These are phyloP conservation scores for Tylopilus sp. DNA, from an alignment of 768 basidiomycete genomes.

Conservation along the genomic window DNA sequence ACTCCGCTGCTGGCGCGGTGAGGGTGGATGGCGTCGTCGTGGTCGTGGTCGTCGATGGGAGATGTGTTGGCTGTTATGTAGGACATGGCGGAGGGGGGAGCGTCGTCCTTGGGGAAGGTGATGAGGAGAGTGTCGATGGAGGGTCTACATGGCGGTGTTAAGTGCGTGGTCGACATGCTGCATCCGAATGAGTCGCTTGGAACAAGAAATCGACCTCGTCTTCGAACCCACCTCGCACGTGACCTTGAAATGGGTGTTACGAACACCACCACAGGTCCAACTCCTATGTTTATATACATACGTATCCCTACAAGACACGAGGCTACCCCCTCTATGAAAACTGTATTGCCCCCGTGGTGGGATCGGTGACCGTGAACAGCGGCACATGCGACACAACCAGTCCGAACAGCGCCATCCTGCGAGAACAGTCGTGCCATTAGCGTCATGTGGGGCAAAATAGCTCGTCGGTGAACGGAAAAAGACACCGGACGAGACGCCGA, in stretches of 20 bases:
- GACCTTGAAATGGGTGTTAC: conserved; percentile 16
- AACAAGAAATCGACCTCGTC: background rate
- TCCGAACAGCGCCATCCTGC: conserved; percentile 34
- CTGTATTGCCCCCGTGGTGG: conserved; percentile 28
- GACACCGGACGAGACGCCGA: conserved; percentile 7
- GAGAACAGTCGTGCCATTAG: conserved; percentile 29
- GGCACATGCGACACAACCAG: conserved; percentile 31
- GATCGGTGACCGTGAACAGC: conserved; percentile 31
- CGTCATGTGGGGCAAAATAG: conserved; percentile 11
- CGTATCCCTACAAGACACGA: conserved; percentile 14
- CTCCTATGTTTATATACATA: conserved; percentile 24
- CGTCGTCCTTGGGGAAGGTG: conserved; percentile 20
- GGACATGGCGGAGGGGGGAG: conserved; percentile 20
- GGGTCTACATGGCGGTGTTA: conserved; percentile 17
- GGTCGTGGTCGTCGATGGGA: too few relatives aligned
- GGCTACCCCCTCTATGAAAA: conserved; percentile 26
- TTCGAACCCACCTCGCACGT: conserved; percentile 24
- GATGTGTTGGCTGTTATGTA: conserved; percentile 12
- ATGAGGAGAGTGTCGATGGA: conserved; percentile 13
- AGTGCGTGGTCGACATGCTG: conserved; percentile 32
- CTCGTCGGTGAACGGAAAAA: conserved; percentile 23
- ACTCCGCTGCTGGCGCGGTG: conserved; percentile 8
- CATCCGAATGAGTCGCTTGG: conserved; percentile 7
- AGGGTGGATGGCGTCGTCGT: conserved; percentile 9
- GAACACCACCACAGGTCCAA: background rate